Evolutionary conservation across 1,284 basidiomycete species (phyloP).

Genomic region (Xerocomus nothofagi): DNA sequence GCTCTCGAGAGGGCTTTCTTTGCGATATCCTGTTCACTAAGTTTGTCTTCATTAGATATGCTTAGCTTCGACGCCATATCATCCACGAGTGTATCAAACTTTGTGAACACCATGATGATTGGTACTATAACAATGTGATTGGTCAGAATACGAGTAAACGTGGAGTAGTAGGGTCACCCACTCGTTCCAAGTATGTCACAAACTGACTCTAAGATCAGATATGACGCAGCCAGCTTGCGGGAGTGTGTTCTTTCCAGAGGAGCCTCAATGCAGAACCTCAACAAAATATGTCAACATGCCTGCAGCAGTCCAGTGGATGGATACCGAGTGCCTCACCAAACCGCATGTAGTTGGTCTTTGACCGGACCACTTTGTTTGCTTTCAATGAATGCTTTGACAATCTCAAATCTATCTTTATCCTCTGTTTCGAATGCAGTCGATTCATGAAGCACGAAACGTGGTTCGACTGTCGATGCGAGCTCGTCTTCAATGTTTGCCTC

Average conservation of each 20-base stretch:
- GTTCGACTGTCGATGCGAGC: background rate
- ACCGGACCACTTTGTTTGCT: background rate
- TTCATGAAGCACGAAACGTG: slow-evolving; percentile 7
- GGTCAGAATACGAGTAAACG: background rate
- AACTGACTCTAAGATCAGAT: slow-evolving; percentile 2
- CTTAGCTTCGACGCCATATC: too few relatives aligned
- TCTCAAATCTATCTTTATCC: background rate
- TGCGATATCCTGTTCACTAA: too few relatives aligned
- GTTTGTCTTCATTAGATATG: too few relatives aligned
- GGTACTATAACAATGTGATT: slow-evolving; percentile 2
- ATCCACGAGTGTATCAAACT: background rate
- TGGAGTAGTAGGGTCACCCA: background rate
- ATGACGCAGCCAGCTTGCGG: background rate
- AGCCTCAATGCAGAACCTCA: slow-evolving; percentile 3
- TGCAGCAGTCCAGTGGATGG: too few relatives aligned
- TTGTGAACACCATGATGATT: background rate
- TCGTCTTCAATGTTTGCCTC: background rate
- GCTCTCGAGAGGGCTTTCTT: too few relatives aligned
- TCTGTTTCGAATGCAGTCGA: slow-evolving; percentile 5
- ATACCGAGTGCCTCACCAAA: background rate
- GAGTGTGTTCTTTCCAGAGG: background rate
- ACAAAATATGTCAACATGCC: background rate
- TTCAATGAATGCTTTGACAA: slow-evolving; percentile 1
- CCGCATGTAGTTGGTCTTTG: background rate
- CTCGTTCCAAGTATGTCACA: slow-evolving; percentile 1